Evolutionary conservation across 306 rosid genomes (phyloP).

Genomic region (Cucurbita pepo): DNA sequence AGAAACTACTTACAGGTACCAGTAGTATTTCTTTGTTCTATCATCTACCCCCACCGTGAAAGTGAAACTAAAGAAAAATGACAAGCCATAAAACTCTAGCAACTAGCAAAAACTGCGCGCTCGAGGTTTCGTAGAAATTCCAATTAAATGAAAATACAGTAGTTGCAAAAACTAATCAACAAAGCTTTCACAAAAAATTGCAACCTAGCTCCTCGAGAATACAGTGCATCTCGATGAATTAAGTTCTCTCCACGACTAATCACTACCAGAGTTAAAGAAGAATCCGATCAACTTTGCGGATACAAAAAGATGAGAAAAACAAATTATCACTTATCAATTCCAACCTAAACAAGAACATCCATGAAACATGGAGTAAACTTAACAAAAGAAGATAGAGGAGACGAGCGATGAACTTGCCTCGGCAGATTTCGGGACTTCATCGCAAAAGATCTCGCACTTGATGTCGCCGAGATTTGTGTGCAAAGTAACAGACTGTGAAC

Average conservation of each 20-base stretch:
- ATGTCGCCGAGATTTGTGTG: slow-evolving; percentile 93
- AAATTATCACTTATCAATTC: not conserved
- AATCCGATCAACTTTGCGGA: not conserved
- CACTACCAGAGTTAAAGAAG: not conserved
- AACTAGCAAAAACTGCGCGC: not conserved
- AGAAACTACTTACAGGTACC: not conserved
- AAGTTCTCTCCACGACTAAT: not conserved
- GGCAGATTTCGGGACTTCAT: slow-evolving; percentile 74
- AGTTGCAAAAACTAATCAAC: not conserved
- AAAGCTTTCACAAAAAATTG: not conserved
- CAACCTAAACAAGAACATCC: not conserved
- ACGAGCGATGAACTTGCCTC: slow-evolving; percentile 35
- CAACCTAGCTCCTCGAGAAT: not conserved
- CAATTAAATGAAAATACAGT: not conserved
- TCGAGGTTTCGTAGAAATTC: not conserved
- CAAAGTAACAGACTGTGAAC: slow-evolving; percentile 61
- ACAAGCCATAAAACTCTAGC: not conserved
- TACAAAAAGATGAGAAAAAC: not conserved
- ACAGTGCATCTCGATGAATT: not conserved
- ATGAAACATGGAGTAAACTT: not conserved
- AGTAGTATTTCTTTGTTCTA: not conserved
- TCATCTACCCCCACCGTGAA: not conserved
- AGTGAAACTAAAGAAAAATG: not conserved
- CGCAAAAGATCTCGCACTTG: slow-evolving; percentile 88
- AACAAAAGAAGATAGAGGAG: not conserved